These are phyloP conservation scores for Nephelium lappaceum DNA, from an alignment of 345 rosid species.

Conservation along the genomic window DNA sequence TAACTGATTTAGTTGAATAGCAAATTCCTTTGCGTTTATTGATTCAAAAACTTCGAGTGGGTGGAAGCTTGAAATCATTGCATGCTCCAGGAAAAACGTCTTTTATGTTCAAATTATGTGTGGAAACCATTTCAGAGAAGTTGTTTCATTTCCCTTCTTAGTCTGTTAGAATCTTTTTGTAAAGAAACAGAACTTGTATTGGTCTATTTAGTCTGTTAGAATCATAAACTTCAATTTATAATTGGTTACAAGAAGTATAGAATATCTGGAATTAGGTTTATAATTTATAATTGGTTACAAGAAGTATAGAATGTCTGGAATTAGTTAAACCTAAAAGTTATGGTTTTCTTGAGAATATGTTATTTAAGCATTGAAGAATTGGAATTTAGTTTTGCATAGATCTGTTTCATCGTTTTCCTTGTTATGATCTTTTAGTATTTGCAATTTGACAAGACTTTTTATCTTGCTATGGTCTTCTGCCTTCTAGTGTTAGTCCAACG, in stretches of 20 bases:
- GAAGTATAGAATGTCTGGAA: not conserved
- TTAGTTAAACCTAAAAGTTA: not conserved
- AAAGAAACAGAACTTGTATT: not conserved
- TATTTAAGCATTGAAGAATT: not conserved
- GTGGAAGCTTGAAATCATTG: not conserved
- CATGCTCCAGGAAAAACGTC: not conserved
- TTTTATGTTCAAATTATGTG: not conserved
- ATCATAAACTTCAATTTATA: not conserved
- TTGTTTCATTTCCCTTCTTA: not conserved
- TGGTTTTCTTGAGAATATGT: not conserved
- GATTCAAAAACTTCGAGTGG: not conserved
- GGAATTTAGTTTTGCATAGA: not conserved
- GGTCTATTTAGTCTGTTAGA: not conserved
- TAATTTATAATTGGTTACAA: not conserved
- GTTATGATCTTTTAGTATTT: not conserved
- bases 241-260: not conserved
- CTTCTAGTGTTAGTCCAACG: conserved; percentile 54
- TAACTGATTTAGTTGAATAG: not conserved
- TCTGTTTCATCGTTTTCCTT: not conserved
- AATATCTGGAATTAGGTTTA: not conserved
- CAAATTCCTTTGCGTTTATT: not conserved
- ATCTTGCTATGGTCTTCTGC: conserved; percentile 9
- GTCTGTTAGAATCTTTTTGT: not conserved
- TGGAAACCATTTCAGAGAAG: not conserved
- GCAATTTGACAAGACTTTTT: conserved; percentile 9